Evolutionary conservation across 371 early-diverging fungal genomes (phyloP).

Genomic region (Circinella minor): DNA sequence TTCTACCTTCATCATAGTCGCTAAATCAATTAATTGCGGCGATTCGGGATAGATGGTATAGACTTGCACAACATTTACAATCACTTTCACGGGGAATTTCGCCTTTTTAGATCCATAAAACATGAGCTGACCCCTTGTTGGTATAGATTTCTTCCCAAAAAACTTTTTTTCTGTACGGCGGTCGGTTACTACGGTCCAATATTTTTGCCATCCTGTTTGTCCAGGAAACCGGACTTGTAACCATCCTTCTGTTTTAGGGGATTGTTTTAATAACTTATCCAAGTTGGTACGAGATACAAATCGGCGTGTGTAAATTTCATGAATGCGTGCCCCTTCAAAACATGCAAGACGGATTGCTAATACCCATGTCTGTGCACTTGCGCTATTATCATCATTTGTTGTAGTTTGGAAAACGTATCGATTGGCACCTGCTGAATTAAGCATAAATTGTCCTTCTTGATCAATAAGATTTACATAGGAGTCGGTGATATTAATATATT

Average conservation of each 20-base stretch:
- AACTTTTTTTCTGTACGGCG: constrained; percentile 57
- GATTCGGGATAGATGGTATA: constrained; percentile 77
- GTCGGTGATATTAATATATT: constrained; percentile 77
- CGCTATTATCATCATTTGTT: constrained; percentile 29
- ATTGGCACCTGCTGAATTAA: constrained; percentile 73
- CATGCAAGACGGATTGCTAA: constrained; percentile 76
- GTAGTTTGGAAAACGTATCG: constrained; percentile 60
- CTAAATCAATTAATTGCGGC: constrained; percentile 45
- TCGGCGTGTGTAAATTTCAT: constrained; percentile 75
- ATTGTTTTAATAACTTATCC: constrained; percentile 10
- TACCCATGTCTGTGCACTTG: constrained; percentile 51
- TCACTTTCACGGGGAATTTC: constrained; percentile 59
- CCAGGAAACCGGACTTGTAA: constrained; percentile 69
- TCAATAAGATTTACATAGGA: constrained; percentile 52
- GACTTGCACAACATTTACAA: constrained; percentile 66
- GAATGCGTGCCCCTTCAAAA: constrained; percentile 74
- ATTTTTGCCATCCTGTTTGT: constrained; percentile 67
- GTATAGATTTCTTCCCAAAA: constrained; percentile 57
- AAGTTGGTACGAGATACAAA: constrained; percentile 47
- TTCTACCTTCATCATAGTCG: constrained; percentile 49
- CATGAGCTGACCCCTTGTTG: constrained; percentile 56
- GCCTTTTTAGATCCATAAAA: constrained; percentile 65
- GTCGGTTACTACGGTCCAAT: constrained; percentile 64
- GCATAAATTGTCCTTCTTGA: constrained; percentile 48
- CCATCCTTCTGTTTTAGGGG: constrained; percentile 49